Conservation (phyloP, 2,329 filamentous ascomycete species). For the Fusarium torulosum region DNA sequence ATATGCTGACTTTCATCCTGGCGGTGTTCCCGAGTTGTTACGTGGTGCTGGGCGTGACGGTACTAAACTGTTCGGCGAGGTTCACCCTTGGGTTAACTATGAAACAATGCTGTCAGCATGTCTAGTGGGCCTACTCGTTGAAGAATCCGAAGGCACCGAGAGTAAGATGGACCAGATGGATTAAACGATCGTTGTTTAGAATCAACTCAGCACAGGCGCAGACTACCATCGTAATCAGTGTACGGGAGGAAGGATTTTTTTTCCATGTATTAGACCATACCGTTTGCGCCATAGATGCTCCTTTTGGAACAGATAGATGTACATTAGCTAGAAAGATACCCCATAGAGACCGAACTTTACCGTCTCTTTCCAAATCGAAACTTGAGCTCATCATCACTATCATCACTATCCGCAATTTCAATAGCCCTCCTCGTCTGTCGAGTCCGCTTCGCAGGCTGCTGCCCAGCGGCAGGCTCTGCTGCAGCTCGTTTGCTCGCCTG, state of each 20-base stretch:
- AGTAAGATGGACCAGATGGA: slow-evolving; percentile 73
- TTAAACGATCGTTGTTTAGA: slow-evolving; percentile 48
- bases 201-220: neutral
- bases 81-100: slow-evolving; percentile 80
- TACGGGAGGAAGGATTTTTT: neutral
- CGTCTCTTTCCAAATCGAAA: slow-evolving; percentile 68
- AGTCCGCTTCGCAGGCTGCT: slow-evolving; percentile 52
- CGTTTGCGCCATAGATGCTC: slow-evolving; percentile 30
- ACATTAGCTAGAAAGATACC: slow-evolving; percentile 51
- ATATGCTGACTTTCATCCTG: slow-evolving; percentile 91
- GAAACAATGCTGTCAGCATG: slow-evolving; percentile 76
- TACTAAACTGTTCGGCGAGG: slow-evolving; percentile 72
- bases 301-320: slow-evolving; percentile 40
- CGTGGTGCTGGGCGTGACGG: slow-evolving; percentile 72
- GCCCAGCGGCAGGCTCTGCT: slow-evolving; percentile 45
- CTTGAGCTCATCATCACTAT: slow-evolving; percentile 68
- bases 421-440: slow-evolving; percentile 53
- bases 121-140: slow-evolving; percentile 72
- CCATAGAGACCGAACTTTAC: slow-evolving; percentile 48
- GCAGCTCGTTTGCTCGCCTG: slow-evolving; percentile 54
- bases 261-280: slow-evolving; percentile 19
- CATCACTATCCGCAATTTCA: slow-evolving; percentile 56
- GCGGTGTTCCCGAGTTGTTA: slow-evolving; percentile 81
- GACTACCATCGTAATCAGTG: neutral
- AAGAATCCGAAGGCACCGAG: slow-evolving; percentile 61